Percentiles rank a stretch among this genome's conserved stretches.
Conservation (phyloP, 345 rosid species). For the Populus ilicifolia region DNA sequence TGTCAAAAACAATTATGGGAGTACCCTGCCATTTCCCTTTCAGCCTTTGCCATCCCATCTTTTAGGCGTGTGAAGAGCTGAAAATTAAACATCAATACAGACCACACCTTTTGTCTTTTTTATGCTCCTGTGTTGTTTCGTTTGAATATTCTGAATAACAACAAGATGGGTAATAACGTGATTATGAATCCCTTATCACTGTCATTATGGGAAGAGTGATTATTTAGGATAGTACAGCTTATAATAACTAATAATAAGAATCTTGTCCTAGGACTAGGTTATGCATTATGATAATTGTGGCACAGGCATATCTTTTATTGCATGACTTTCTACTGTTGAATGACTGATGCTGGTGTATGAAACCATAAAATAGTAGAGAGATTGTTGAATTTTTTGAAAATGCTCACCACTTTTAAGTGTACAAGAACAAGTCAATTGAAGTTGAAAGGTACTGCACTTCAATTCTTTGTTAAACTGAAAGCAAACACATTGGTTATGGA, state of each 20-base stretch:
- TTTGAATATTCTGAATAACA: background rate
- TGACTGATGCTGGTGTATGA: background rate
- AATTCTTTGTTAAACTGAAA: background rate
- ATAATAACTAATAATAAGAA: background rate
- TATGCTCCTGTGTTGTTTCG: background rate
- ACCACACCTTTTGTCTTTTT: background rate
- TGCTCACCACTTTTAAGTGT: background rate
- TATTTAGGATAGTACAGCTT: background rate
- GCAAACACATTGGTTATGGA: background rate
- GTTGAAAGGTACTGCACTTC: background rate
- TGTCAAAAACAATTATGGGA: background rate
- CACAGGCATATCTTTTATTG: background rate
- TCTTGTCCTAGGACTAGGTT: too few species aligned
- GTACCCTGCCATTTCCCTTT: background rate
- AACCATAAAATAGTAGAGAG: background rate
- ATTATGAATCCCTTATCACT: background rate
- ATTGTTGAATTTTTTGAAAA: background rate
- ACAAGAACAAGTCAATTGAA: background rate
- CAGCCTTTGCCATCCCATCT: background rate
- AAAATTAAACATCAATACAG: background rate
- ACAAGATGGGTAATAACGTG: background rate
- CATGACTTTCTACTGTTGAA: background rate
- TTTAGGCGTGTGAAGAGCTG: background rate
- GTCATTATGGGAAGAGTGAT: background rate
- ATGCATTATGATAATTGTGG: background rate